phyloP scores from a whole-genome alignment of 129 eudicot species.

The Chrysanthemum seticuspe region DNA sequence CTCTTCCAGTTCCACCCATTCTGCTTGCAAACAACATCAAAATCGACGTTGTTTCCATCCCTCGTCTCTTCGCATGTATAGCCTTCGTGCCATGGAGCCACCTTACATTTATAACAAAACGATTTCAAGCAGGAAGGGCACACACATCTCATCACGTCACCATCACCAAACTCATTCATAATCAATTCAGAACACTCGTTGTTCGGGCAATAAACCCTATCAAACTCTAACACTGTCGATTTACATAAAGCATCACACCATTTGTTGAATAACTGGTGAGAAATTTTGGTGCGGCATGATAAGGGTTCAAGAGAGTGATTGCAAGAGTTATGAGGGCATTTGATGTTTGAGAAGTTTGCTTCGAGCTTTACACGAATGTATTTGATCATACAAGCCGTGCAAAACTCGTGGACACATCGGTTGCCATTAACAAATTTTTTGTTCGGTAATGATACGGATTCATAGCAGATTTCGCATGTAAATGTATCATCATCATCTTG shows the following conservation, averaged over 20 bases:
- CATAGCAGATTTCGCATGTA: constrained; percentile 3
- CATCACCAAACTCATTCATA: constrained; percentile 46
- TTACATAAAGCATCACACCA: constrained; percentile 55
- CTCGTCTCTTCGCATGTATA: constrained; percentile 48
- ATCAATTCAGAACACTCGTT: constrained; percentile 40
- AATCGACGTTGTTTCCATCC: constrained; percentile 41
- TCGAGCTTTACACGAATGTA: background rate
- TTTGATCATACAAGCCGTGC: background rate
- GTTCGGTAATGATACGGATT: background rate
- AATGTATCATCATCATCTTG: background rate
- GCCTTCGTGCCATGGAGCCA: constrained; percentile 43
- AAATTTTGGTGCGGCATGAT: constrained; percentile 19
- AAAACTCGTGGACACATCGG: background rate
- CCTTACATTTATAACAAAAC: constrained; percentile 44
- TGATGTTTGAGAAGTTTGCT: constrained; percentile 18
- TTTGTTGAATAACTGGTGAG: constrained; percentile 30
- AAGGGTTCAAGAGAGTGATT: constrained; percentile 31
- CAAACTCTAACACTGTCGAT: constrained; percentile 25
- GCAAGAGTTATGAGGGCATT: constrained; percentile 42
- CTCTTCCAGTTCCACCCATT: constrained; percentile 40
- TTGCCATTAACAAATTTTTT: background rate
- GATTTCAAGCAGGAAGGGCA: constrained; percentile 41
- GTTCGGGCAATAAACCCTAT: constrained; percentile 48
- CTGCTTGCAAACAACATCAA: constrained; percentile 43
- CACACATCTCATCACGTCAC: constrained; percentile 20